Percentiles rank a stretch among this genome's conserved stretches.
Evolutionary conservation across 2,329 filamentous ascomycete species (phyloP).

Genomic region (Teratosphaeria gauchensis): DNA sequence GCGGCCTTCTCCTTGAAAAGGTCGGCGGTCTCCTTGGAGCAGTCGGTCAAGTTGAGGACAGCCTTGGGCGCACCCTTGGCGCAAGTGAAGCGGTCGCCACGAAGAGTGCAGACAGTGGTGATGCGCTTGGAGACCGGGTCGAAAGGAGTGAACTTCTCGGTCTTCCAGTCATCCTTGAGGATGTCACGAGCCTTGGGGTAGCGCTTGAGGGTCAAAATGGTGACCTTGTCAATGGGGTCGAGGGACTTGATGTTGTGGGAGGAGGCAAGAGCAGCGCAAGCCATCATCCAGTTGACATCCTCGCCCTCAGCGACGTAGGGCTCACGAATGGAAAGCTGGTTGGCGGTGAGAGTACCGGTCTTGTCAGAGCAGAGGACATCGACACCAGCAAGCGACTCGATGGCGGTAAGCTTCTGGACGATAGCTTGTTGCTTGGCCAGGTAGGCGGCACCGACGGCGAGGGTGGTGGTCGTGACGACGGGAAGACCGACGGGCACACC

Average conservation of each 20-base stretch:
- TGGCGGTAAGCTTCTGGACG: conserved; percentile 69
- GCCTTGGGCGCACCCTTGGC: conserved; percentile 72
- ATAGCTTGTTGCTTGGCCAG: conserved; percentile 70
- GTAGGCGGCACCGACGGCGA: conserved; percentile 68
- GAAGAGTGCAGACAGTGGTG: conserved; percentile 58
- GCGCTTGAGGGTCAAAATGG: conserved; percentile 63
- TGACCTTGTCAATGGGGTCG: conserved; percentile 72
- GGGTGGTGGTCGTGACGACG: conserved; percentile 67
- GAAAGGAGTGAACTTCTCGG: conserved; percentile 68
- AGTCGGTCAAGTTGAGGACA: conserved; percentile 59
- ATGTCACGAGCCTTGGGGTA: conserved; percentile 72
- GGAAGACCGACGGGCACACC: conserved; percentile 73
- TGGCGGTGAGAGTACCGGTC: conserved; percentile 67
- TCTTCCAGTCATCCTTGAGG: conserved; percentile 63
- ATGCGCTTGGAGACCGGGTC: conserved; percentile 75
- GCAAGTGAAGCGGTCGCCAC: conserved; percentile 61
- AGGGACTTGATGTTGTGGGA: conserved; percentile 72
- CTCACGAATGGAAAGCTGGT: conserved; percentile 67
- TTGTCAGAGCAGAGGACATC: conserved; percentile 75
- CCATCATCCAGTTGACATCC: conserved; percentile 80
- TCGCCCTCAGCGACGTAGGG: conserved; percentile 67
- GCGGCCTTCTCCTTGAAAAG: conserved; percentile 64
- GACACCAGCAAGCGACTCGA: conserved; percentile 66
- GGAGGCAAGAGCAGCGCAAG: conserved; percentile 64
- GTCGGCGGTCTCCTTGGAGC: conserved; percentile 53